Evolutionary conservation across 2,329 filamentous ascomycete species (phyloP).

Genomic region (Pleurostoma richardsiae): DNA sequence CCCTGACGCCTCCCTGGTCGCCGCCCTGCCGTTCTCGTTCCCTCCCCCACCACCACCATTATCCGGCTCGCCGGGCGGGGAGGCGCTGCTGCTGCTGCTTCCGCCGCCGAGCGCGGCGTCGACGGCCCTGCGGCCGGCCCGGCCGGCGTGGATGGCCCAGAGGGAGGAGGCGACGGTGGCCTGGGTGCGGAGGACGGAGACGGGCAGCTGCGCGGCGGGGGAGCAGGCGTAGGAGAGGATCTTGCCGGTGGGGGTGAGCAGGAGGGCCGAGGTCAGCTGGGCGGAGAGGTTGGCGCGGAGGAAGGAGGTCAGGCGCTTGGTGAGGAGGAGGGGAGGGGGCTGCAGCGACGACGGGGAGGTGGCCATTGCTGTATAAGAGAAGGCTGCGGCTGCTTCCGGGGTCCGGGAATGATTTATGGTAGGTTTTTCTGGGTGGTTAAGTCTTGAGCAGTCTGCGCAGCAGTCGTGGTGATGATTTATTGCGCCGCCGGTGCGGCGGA

Average conservation of each 20-base stretch:
- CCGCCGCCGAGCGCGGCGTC: constrained; percentile 19
- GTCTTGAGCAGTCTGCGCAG: too few relatives aligned
- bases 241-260: constrained; percentile 56
- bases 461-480: too few relatives aligned
- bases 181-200: constrained; percentile 55
- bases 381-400: too few relatives aligned
- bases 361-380: too few relatives aligned
- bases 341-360: too few relatives aligned
- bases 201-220: constrained; percentile 30
- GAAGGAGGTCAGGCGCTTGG: constrained; percentile 59
- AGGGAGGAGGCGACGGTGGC: constrained; percentile 60
- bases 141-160: constrained; percentile 51
- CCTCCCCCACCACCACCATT: constrained; percentile 11
- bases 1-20: constrained; percentile 6
- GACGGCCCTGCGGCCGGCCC: constrained; percentile 33
- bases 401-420: too few relatives aligned
- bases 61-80: neutral
- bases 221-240: constrained; percentile 58
- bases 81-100: constrained; percentile 5
- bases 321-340: constrained; percentile 54
- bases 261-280: constrained; percentile 53
- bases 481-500: too few relatives aligned
- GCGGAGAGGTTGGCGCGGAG: constrained; percentile 53
- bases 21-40: constrained; percentile 12
- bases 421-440: too few relatives aligned